These are phyloP conservation scores for Clonostachys solani DNA, from an alignment of 2,329 filamentous ascomycete species.

Conservation along the genomic window DNA sequence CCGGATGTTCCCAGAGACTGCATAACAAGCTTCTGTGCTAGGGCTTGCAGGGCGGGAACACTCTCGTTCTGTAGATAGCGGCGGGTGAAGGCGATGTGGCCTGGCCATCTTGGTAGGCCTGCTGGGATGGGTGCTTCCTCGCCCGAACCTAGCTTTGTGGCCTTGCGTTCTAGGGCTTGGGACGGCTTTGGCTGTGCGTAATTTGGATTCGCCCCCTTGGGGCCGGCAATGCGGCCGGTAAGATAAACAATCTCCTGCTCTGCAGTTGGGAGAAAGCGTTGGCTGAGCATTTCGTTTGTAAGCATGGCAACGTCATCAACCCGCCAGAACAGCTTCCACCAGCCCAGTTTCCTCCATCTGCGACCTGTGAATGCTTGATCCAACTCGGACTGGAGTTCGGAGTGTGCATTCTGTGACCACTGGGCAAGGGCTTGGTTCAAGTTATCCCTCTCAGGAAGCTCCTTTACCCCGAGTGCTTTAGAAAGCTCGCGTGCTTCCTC, in stretches of 20 bases:
- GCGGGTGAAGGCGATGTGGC: conserved; percentile 70
- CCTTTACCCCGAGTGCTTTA: conserved; percentile 18
- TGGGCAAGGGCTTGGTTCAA: conserved; percentile 57
- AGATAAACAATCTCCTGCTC: conserved; percentile 83
- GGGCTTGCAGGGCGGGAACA: conserved; percentile 65
- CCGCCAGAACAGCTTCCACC: conserved; percentile 96
- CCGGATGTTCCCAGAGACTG: conserved; percentile 72
- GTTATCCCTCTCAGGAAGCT: conserved; percentile 30
- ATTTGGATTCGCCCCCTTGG: conserved; percentile 16
- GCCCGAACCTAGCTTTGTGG: conserved; percentile 10
- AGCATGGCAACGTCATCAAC: conserved; percentile 89
- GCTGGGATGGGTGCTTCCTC: conserved; percentile 13
- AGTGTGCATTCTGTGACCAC: conserved; percentile 79
- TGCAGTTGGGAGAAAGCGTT: conserved; percentile 71
- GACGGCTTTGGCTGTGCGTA: conserved; percentile 26
- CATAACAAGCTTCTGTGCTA: conserved; percentile 71
- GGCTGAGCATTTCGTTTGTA: conserved; percentile 71
- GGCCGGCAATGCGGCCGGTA: conserved; percentile 66
- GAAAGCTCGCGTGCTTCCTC: conserved; percentile 38
- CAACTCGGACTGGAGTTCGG: conserved; percentile 76
- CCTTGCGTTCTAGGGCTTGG: too few relatives aligned
- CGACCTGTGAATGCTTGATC: conserved; percentile 72
- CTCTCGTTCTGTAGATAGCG: conserved; percentile 61
- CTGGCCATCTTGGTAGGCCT: conserved; percentile 59
- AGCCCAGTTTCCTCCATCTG: conserved; percentile 75